These are phyloP conservation scores for Coniochaeta prunicola DNA, from an alignment of 2,329 filamentous ascomycete genomes.

Conservation along the genomic window DNA sequence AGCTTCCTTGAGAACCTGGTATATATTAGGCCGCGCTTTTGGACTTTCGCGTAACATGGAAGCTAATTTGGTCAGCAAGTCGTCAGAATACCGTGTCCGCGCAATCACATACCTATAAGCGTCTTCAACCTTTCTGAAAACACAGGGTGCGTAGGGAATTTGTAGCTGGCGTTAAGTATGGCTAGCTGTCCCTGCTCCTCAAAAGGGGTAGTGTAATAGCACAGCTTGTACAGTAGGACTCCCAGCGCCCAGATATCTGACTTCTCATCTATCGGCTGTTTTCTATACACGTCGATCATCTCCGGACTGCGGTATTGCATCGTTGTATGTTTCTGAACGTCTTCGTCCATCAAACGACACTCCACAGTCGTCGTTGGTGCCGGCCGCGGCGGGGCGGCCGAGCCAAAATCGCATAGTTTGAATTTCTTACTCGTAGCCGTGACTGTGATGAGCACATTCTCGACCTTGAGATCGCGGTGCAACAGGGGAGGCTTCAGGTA, in stretches of 20 bases:
- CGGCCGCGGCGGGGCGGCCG: conserved; percentile 73
- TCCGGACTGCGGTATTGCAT: conserved; percentile 96
- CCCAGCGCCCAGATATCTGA: conserved; percentile 97
- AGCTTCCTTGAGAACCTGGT: conserved; percentile 80
- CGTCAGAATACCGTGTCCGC: conserved; percentile 5
- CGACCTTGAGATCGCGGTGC: conserved; percentile 93
- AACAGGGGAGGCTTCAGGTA: conserved; percentile 91
- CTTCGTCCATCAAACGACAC: conserved; percentile 89
- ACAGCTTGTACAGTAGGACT: conserved; percentile 93
- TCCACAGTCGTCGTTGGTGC: conserved; percentile 83
- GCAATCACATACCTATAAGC: conserved; percentile 64
- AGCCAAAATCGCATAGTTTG: conserved; percentile 98
- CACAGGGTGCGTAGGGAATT: conserved; percentile 77
- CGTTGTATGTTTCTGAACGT: conserved; percentile 94
- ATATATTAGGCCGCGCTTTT: conserved; percentile 77
- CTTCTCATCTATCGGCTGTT: conserved; percentile 96
- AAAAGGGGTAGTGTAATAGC: conserved; percentile 98
- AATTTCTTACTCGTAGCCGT: conserved; percentile 64
- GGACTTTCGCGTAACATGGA: conserved; percentile 88
- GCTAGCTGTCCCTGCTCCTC: conserved; percentile 97
- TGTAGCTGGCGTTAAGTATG: conserved; percentile 92
- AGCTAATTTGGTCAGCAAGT: conserved; percentile 38
- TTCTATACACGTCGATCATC: conserved; percentile 97
- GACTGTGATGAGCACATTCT: conserved; percentile 86
- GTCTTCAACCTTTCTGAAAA: conserved; percentile 89